Percentiles rank a stretch among this genome's conserved stretches.
Conservation (phyloP, 2,329 filamentous ascomycete species). For the Coniochaeta prunicola region DNA sequence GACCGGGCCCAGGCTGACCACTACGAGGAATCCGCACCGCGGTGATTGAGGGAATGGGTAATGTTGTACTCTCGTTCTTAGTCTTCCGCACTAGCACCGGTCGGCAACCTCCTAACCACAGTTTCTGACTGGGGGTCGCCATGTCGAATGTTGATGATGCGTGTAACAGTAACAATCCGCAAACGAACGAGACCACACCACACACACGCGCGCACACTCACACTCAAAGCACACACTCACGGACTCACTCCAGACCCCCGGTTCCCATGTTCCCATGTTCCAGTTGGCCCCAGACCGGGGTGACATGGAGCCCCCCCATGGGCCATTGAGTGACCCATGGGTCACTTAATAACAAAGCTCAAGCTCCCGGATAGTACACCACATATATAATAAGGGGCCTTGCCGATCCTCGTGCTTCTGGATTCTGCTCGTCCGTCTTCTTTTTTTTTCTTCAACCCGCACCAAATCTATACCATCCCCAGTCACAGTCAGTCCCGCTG, state of each 20-base stretch:
- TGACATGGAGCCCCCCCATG: neutral
- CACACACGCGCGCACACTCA: neutral
- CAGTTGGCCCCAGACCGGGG: neutral
- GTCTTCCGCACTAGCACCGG: neutral
- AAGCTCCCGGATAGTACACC: neutral
- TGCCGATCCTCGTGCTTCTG: constrained; percentile 1
- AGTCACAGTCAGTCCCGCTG: constrained; percentile 1
- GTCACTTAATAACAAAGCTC: neutral
- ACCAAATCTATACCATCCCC: neutral
- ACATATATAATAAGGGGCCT: constrained; percentile 1
- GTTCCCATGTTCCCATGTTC: neutral
- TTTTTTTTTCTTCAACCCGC: neutral
- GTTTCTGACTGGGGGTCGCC: neutral
- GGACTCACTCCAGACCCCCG: constrained; percentile 1
- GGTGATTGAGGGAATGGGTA: neutral
- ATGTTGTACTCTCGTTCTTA: neutral
- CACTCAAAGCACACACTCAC: neutral
- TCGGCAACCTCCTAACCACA: neutral
- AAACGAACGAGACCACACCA: neutral
- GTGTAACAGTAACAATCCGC: constrained; percentile 1
- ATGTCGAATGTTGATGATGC: neutral
- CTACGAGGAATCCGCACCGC: no score
- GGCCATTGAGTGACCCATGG: neutral
- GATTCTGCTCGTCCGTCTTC: neutral
- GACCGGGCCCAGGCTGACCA: neutral